Evolutionary conservation across 495 filamentous ascomycete species (phyloP), one percentile per base, ranked within the genome.

Genomic region (Lasiosphaeris hirsuta): DNA sequence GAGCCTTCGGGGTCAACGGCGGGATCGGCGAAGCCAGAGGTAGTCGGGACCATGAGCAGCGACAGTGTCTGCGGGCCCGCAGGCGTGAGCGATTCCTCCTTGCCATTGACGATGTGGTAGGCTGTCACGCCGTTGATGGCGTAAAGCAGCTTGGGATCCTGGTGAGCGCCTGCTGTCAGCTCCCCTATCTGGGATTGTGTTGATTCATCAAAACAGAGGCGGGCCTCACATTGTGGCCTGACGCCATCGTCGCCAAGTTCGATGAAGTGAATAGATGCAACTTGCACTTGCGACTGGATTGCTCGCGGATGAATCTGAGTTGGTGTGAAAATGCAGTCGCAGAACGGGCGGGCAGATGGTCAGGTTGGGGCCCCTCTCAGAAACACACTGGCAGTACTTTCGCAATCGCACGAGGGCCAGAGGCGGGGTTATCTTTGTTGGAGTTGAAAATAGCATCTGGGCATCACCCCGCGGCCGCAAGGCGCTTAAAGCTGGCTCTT

Each of bases 41-140:
- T 84, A 1, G 91, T 96, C 13, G 92, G 92, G 23, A 97, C 92
- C 92, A 97, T 97, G 60, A 97, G 72, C 54, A 97, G 77, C 7
- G 91, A 96, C 38, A 97, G 78, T 0, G 90, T 96, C 72, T 96
- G 90, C 23, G 91, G 85, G 7, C 91, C 90, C 1, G 90, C 89
- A 10, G 88, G 86, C 30, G 88, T 95, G 64, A 97, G 84, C 5
- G 83, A 80, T 18, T 86, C 79, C 69, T 97, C 90, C 54, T 87
- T 85, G 70, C 92, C 92, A 80, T 93, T 82, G 73, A 90, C 88
- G 55, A 97, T 81, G 69, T 96, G 90, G 71, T 86, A 96, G 51
- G 92, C 92, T 47, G 80, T 81, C 55, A 97, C 92, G 72, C 89
- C 89, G 56, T 83, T 83, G 65, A 96, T 86, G 62, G 87, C 85